Evolutionary conservation across 2,329 filamentous ascomycete genomes (phyloP), one percentile per base, ranked within the genome.

Genomic region (Dactylonectria macrodidyma): DNA sequence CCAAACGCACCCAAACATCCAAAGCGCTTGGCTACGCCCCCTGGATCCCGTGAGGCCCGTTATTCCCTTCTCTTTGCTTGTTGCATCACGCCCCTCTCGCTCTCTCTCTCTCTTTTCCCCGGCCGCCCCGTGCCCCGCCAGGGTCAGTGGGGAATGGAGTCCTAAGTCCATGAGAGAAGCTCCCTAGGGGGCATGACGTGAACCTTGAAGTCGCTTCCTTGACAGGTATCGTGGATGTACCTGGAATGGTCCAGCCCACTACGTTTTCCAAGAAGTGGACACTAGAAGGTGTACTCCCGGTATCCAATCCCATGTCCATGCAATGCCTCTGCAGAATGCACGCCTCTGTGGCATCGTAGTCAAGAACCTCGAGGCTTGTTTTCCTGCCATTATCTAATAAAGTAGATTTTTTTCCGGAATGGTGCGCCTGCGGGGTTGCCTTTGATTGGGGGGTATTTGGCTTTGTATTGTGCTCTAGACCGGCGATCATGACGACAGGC

Each of bases 401-500:
- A 44, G 33, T 61, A 52, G 58, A 46, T 33, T 65, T 52, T 65
- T 36, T 65, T 68, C 46, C 66, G 66, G 66, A 68, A 65, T 48
- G 33, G 66, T 54, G 62, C 58, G 58, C 46, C 52, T 59, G 59
- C 60, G 56, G 46, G 54, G 24, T 56, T 62, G 33, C 30, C 52
- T 52, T 64, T 55, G 51, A 33, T 33, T 48, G 44, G 57, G 44
- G 51, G 38, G 59, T 24, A 54, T 66, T 66, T 66, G 64, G 46
- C 50, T 56, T 66, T 61, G 26, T 44, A 33, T 34, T 19, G 52
- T 58, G 56, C 44, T 51, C 26, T 65, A 36, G 36, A 61, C 55
- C 38, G 52, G 57, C 72, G 72, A 75, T 75, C 73, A 73, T 75
- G 73, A 75, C 73, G 70, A 73, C 70, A 75, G 52, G 52, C 50